Conservation (phyloP, 495 filamentous ascomycete genomes). For the Opeltia flavorubescens region DNA sequence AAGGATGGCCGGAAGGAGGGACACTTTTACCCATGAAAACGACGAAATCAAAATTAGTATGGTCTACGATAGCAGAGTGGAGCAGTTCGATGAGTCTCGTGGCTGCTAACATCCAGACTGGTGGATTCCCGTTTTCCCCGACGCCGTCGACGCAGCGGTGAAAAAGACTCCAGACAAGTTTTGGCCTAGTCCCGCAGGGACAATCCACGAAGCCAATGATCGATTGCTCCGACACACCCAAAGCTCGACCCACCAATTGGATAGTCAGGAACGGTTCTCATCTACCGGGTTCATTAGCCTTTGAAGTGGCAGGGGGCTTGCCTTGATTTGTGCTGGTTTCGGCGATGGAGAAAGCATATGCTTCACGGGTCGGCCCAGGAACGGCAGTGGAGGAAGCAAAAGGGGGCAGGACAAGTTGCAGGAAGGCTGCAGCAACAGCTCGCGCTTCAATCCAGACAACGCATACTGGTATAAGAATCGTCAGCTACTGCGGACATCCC, state of each 20-base stretch:
- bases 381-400: not conserved
- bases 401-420: not conserved
- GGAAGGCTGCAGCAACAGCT: not conserved
- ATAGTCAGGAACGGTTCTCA: constrained; percentile 13
- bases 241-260: constrained; percentile 11
- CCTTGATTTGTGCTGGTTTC: constrained; percentile 6
- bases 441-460: no score
- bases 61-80: no score
- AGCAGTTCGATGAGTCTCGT: not conserved
- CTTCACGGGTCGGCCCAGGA: constrained; percentile 1
- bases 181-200: constrained; percentile 3
- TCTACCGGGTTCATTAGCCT: not conserved
- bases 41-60: no score
- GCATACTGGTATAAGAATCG: no score
- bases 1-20: no score
- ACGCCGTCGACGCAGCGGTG: not conserved
- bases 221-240: not conserved
- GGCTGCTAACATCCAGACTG: not conserved
- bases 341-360: not conserved
- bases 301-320: constrained; percentile 3
- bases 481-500: no score
- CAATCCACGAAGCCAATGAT: constrained; percentile 4
- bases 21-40: no score
- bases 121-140: constrained; percentile 10
- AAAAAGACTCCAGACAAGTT: no score